These are phyloP conservation scores for Xylaria sp. DNA, from an alignment of 2,329 filamentous ascomycete genomes.

Conservation along the genomic window DNA sequence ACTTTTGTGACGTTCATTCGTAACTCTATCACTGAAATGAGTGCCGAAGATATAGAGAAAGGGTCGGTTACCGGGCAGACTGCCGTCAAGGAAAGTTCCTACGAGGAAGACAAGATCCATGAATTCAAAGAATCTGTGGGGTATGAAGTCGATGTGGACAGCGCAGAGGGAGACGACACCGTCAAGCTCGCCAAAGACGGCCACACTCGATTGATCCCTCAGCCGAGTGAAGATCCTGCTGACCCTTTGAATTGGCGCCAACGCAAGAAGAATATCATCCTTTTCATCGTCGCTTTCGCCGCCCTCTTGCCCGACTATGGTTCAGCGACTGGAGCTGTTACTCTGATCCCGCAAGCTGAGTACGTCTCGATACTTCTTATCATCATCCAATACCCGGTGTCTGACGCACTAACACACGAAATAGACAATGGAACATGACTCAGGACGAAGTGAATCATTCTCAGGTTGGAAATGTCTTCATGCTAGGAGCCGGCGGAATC, in stretches of 20 bases:
- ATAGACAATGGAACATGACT: constrained; percentile 59
- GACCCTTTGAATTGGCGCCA: constrained; percentile 66
- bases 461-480: constrained; percentile 64
- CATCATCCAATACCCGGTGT: not conserved
- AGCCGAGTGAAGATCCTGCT: constrained; percentile 61
- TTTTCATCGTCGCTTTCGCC: constrained; percentile 59
- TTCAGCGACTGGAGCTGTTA: constrained; percentile 57
- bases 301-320: constrained; percentile 63
- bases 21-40: constrained; percentile 1
- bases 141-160: constrained; percentile 54
- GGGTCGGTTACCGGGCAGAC: not conserved
- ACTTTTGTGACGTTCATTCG: not conserved
- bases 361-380: constrained; percentile 41
- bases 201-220: constrained; percentile 62
- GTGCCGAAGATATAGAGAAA: constrained; percentile 28
- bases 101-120: constrained; percentile 45
- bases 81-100: not conserved
- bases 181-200: constrained; percentile 55
- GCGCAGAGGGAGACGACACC: constrained; percentile 35
- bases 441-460: constrained; percentile 63
- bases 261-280: constrained; percentile 60
- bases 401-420: not conserved
- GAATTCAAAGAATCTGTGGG: constrained; percentile 52
- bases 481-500: constrained; percentile 58
- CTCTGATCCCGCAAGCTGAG: constrained; percentile 57